Conservation (phyloP, 164 flowering plant species). For the Vitis amurensis region DNA sequence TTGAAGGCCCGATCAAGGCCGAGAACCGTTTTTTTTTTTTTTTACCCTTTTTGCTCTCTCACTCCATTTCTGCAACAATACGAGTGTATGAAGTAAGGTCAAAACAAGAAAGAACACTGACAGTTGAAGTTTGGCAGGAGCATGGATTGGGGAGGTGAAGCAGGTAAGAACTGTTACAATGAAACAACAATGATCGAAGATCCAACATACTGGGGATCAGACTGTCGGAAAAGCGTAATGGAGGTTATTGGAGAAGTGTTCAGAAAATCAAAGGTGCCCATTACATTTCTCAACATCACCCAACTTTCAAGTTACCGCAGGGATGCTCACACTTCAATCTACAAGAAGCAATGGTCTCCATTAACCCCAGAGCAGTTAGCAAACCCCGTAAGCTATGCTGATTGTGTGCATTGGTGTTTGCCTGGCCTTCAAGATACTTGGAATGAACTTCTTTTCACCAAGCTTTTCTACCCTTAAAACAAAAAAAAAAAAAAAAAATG, state of each 20-base stretch:
- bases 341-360: slow-evolving; percentile 92
- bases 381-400: slow-evolving; percentile 78
- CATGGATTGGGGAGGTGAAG: slow-evolving; percentile 73
- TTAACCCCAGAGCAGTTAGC: slow-evolving; percentile 70
- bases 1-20: too few relatives aligned
- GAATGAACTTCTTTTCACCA: slow-evolving; percentile 84
- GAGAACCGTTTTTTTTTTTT: too few relatives aligned
- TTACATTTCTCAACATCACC: slow-evolving; percentile 80
- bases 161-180: slow-evolving; percentile 69
- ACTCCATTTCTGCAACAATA: too few relatives aligned
- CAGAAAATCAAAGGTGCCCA: slow-evolving; percentile 48
- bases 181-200: slow-evolving; percentile 65
- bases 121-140: slow-evolving; percentile 40
- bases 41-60: too few relatives aligned
- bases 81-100: too few relatives aligned
- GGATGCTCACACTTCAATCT: slow-evolving; percentile 86
- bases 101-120: too few relatives aligned
- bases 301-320: slow-evolving; percentile 81
- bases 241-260: slow-evolving; percentile 68
- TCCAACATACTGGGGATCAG: slow-evolving; percentile 71
- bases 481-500: not conserved
- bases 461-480: slow-evolving; percentile 69
- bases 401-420: slow-evolving; percentile 91
- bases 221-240: slow-evolving; percentile 62
- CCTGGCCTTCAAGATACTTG: slow-evolving; percentile 96